Conservation (phyloP, 2,329 filamentous ascomycete genomes). For the Sphaceloma murrayae region DNA sequence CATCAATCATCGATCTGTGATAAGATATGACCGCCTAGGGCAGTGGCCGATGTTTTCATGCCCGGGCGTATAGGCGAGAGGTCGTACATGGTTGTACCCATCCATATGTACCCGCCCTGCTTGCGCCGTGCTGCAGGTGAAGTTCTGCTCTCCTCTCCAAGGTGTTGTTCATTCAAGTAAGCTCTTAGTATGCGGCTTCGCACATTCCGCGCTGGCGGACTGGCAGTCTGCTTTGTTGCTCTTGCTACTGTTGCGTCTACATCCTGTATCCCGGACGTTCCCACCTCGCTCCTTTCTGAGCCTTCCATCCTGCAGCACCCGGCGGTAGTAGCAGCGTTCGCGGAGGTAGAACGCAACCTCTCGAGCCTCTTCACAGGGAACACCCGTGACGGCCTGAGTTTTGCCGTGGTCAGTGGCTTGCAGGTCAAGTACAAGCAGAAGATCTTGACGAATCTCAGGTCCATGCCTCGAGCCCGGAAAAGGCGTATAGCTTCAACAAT, state of each 20-base stretch:
- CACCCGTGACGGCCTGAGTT: slow-evolving; percentile 1
- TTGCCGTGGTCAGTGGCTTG: slow-evolving; percentile 5
- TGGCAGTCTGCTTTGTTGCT: background rate
- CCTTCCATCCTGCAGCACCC: slow-evolving; percentile 2
- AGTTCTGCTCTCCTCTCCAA: no score
- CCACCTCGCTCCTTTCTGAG: background rate
- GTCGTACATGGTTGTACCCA: no score
- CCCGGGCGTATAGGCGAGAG: no score
- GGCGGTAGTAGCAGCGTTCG: slow-evolving; percentile 3
- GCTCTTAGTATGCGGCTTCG: background rate
- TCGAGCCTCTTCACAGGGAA: slow-evolving; percentile 7
- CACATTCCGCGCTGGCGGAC: background rate
- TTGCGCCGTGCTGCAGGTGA: no score
- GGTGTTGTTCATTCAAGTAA: no score
- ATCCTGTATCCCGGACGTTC: slow-evolving; percentile 4
- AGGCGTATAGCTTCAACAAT: background rate
- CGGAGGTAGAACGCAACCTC: slow-evolving; percentile 6
- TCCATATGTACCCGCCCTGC: no score
- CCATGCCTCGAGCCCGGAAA: background rate
- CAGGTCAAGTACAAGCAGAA: no score
- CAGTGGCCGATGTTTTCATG: no score
- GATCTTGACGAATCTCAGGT: background rate
- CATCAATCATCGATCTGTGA: no score
- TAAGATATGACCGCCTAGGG: no score
- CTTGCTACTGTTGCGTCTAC: background rate